A percentile compares a stretch with the other conserved stretches of the same genome.
phyloP scores from a whole-genome alignment of 495 filamentous ascomycete genomes.

The Penicillium soppii region DNA sequence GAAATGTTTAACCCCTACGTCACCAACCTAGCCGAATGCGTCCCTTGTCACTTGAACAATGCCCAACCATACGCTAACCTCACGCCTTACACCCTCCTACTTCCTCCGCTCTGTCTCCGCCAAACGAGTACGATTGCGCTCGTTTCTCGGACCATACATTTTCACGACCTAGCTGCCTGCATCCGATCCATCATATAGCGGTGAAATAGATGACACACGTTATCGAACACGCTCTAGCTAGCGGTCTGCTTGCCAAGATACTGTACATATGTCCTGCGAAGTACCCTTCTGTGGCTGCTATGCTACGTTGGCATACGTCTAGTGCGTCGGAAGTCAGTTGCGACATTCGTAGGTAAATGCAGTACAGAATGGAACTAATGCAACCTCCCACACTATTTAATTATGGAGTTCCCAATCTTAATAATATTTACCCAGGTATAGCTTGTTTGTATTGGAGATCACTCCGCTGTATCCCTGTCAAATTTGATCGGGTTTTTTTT shows the following conservation, averaged over 20 bases:
- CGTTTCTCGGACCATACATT: neutral
- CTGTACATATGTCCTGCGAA: neutral
- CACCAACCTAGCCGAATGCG: neutral
- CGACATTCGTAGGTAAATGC: too few species aligned
- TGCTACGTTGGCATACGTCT: conserved; percentile 1
- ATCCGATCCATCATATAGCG: conserved; percentile 26
- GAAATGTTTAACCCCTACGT: neutral
- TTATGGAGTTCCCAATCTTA: too few species aligned
- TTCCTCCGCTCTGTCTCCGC: neutral
- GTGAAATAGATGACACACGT: conserved; percentile 13
- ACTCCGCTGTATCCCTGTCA: too few species aligned
- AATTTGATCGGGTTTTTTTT: too few species aligned
- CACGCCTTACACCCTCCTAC: neutral
- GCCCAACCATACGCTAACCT: neutral
- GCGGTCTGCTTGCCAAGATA: neutral
- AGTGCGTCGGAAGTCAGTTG: conserved; percentile 11
- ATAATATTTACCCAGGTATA: too few species aligned
- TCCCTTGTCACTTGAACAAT: neutral
- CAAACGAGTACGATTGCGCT: too few species aligned
- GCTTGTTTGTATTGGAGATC: too few species aligned
- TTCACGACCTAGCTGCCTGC: neutral
- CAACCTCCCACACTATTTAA: too few species aligned
- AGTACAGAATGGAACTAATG: too few species aligned
- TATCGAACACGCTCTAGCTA: neutral
- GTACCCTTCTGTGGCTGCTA: neutral